A percentile compares a stretch with the other conserved stretches of the same genome.
phyloP scores from a whole-genome alignment of 2,329 filamentous ascomycete genomes.

The Stachybotrys chartarum region DNA sequence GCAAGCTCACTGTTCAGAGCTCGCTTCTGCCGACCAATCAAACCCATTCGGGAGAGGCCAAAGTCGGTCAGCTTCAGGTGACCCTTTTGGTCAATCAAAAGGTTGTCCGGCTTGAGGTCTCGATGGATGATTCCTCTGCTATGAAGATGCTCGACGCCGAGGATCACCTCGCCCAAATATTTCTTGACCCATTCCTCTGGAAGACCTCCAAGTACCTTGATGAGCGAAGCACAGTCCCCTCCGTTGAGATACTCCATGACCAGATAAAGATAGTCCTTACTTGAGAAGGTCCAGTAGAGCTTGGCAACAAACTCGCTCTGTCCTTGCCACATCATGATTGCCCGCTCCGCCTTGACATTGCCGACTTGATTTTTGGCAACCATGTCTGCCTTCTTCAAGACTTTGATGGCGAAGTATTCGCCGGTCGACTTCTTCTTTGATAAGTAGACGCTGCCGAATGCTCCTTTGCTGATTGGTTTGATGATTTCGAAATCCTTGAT shows the following conservation, averaged over 20 bases:
- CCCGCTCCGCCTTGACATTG: conserved; percentile 96
- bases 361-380: conserved; percentile 99
- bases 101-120: conserved; percentile 93
- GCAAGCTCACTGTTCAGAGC: conserved; percentile 69
- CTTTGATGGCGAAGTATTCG: conserved; percentile 98
- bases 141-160: conserved; percentile 96
- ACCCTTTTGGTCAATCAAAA: conserved; percentile 93
- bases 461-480: conserved; percentile 98
- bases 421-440: conserved; percentile 98
- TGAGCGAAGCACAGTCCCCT: conserved; percentile 91
- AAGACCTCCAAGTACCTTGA: conserved; percentile 86
- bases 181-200: conserved; percentile 98
- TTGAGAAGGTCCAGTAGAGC: conserved; percentile 98
- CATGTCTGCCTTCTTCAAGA: conserved; percentile 99
- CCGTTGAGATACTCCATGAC: conserved; percentile 99
- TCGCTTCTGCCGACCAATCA: conserved; percentile 93
- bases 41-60: conserved; percentile 91
- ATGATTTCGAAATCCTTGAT: conserved; percentile 99
- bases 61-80: conserved; percentile 98
- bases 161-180: conserved; percentile 89
- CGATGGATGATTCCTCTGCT: conserved; percentile 92
- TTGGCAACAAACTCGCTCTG: conserved; percentile 99
- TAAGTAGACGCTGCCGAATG: conserved; percentile 94
- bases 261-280: conserved; percentile 96
- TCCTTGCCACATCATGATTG: conserved; percentile 99